Evolutionary conservation across 1,284 basidiomycete species (phyloP).

Genomic region (Mycosarcoma mackinlayi): DNA sequence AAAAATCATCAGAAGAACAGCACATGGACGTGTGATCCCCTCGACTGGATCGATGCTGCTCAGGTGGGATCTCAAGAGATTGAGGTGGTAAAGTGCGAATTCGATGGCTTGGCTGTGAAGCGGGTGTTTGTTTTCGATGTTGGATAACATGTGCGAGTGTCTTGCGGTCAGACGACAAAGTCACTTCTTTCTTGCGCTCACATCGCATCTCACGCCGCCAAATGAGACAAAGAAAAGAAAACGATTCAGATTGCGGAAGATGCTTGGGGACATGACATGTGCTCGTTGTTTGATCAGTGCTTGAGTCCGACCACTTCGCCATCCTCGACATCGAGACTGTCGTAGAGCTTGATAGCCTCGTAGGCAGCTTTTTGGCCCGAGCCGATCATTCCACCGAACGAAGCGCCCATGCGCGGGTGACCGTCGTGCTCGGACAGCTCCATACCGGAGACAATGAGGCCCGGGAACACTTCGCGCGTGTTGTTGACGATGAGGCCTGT

Average conservation of each 20-base stretch:
- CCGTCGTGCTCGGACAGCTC: slow-evolving; percentile 86
- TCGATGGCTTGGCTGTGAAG: too few relatives aligned
- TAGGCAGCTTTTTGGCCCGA: slow-evolving; percentile 82
- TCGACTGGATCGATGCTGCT: too few relatives aligned
- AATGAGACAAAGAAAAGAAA: too few relatives aligned
- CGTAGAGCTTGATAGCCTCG: slow-evolving; percentile 77
- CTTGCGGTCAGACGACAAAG: too few relatives aligned
- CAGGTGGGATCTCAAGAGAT: too few relatives aligned
- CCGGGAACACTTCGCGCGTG: slow-evolving; percentile 82
- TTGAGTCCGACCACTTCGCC: slow-evolving; percentile 72
- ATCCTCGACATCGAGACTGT: slow-evolving; percentile 74
- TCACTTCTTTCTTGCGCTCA: too few relatives aligned
- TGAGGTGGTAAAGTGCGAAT: too few relatives aligned
- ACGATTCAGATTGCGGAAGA: background rate
- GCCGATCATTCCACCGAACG: slow-evolving; percentile 84
- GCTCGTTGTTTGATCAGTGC: slow-evolving; percentile 27
- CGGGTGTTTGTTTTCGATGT: too few relatives aligned
- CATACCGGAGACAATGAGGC: slow-evolving; percentile 80
- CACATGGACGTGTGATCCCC: too few relatives aligned
- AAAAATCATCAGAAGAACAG: too few relatives aligned
- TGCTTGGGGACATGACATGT: background rate
- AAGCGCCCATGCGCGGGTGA: slow-evolving; percentile 73
- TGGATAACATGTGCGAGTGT: too few relatives aligned
- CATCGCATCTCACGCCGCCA: too few relatives aligned
- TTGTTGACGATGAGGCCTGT: slow-evolving; percentile 70